phyloP scores from a whole-genome alignment of 345 rosid genomes.

The Heritiera fomes region DNA sequence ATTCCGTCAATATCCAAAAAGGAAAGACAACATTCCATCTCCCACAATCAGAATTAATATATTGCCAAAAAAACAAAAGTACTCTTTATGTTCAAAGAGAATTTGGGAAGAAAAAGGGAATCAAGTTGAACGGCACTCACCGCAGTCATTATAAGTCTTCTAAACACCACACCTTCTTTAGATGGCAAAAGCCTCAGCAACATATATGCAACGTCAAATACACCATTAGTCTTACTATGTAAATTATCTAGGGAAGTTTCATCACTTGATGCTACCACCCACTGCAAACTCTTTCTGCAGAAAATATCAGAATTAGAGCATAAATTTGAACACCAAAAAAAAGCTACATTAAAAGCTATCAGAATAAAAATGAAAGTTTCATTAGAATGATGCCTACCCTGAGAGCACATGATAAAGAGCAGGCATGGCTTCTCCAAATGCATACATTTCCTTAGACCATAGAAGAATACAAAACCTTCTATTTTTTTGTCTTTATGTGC shows the following conservation, averaged over 20 bases:
- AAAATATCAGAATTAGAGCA: conserved; percentile 17
- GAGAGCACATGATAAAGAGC: neutral
- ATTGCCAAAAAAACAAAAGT: neutral
- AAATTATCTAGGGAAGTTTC: conserved; percentile 39
- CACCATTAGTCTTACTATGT: conserved; percentile 39
- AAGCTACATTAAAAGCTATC: too few relatives aligned
- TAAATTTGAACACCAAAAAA: neutral
- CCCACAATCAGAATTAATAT: neutral
- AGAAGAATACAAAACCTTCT: neutral
- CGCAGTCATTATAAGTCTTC: conserved; percentile 89
- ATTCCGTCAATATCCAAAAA: neutral
- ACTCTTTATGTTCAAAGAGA: neutral
- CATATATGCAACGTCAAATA: conserved; percentile 47
- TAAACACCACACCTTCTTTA: conserved; percentile 71
- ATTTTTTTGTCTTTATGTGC: neutral
- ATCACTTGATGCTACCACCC: conserved; percentile 33
- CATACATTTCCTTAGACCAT: neutral
- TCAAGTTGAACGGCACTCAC: conserved; percentile 49
- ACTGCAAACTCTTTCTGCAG: conserved; percentile 56
- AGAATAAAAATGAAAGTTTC: neutral
- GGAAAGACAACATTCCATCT: neutral
- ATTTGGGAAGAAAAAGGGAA: neutral
- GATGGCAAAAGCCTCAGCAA: conserved; percentile 73
- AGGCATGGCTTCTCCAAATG: neutral
- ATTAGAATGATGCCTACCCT: neutral